Evolutionary conservation across 257 asterid genomes (phyloP).

Genomic region (Leonotis leonurus): DNA sequence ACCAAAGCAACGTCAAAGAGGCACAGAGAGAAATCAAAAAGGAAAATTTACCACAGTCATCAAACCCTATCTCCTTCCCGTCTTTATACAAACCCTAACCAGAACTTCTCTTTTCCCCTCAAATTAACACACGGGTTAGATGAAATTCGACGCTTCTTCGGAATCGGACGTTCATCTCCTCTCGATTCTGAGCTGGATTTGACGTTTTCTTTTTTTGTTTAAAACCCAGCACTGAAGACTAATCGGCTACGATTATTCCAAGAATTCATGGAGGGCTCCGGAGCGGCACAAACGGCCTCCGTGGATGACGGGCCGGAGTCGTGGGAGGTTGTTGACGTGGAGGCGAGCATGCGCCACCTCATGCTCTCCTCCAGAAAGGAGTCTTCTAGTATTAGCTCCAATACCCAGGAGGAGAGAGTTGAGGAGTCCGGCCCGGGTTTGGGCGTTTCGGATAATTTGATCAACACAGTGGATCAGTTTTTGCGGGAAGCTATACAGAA

Average conservation of each 20-base stretch:
- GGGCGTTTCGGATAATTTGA: conserved; percentile 44
- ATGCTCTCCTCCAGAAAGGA: conserved; percentile 61
- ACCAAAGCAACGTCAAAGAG: conserved; percentile 9
- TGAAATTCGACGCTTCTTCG: conserved; percentile 25
- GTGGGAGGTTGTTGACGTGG: conserved; percentile 98
- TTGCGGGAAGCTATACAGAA: conserved; percentile 92
- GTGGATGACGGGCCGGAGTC: conserved; percentile 87
- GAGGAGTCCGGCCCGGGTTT: conserved; percentile 28
- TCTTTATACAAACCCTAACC: conserved; percentile 39
- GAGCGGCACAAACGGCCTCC: conserved; percentile 43
- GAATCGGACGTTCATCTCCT: conserved; percentile 18
- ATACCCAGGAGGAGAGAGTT: conserved; percentile 32
- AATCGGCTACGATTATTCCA: conserved; percentile 19
- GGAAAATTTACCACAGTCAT: conserved; percentile 28
- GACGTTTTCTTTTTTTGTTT: conserved; percentile 33
- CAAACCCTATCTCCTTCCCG: conserved; percentile 52
- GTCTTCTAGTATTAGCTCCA: conserved; percentile 20
- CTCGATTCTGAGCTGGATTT: conserved; percentile 37
- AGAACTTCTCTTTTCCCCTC: neutral
- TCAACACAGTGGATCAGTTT: conserved; percentile 91
- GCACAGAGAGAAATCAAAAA: neutral
- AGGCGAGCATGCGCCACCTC: conserved; percentile 74
- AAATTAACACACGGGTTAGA: conserved; percentile 23
- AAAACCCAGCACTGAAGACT: conserved; percentile 22
- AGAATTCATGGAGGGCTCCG: conserved; percentile 63